Evolutionary conservation across 148 eudicot genomes (phyloP).

Genomic region (Chenopodium quinoa): DNA sequence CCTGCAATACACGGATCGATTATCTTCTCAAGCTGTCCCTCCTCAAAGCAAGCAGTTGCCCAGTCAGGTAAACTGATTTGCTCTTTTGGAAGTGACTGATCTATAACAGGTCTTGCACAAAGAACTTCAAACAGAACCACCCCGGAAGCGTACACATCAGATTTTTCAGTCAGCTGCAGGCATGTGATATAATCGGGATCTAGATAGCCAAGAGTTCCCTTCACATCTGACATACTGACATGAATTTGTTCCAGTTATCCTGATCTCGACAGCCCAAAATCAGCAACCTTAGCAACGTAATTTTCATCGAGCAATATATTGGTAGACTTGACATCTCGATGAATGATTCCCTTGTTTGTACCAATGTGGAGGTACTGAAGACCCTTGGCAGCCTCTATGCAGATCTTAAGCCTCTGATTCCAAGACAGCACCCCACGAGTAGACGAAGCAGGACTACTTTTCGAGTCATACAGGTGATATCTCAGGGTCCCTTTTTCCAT

Average conservation of each 20-base stretch:
- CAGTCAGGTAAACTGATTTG: slow-evolving; percentile 45
- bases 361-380: slow-evolving; percentile 55
- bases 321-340: slow-evolving; percentile 65
- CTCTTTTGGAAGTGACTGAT: slow-evolving; percentile 31
- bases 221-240: slow-evolving; percentile 39
- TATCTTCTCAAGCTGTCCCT: slow-evolving; percentile 33
- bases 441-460: slow-evolving; percentile 1
- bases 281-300: slow-evolving; percentile 56
- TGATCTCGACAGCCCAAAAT: slow-evolving; percentile 52
- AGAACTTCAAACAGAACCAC: slow-evolving; percentile 60
- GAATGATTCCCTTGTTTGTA: slow-evolving; percentile 45
- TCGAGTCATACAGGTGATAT: slow-evolving; percentile 35
- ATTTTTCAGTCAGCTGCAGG: slow-evolving; percentile 47
- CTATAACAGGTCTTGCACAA: slow-evolving; percentile 46
- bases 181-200: slow-evolving; percentile 52
- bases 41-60: slow-evolving; percentile 33
- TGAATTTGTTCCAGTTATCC: slow-evolving; percentile 37
- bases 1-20: slow-evolving; percentile 45
- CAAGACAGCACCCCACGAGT: slow-evolving; percentile 29
- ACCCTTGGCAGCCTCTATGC: slow-evolving; percentile 52
- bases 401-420: slow-evolving; percentile 52
- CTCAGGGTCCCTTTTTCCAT: slow-evolving; percentile 60
- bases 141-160: slow-evolving; percentile 63
- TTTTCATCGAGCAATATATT: slow-evolving; percentile 56
- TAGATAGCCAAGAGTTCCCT: slow-evolving; percentile 61